phyloP scores from a whole-genome alignment of 2,329 filamentous ascomycete genomes.

The Neofusicoccum umdonicola region DNA sequence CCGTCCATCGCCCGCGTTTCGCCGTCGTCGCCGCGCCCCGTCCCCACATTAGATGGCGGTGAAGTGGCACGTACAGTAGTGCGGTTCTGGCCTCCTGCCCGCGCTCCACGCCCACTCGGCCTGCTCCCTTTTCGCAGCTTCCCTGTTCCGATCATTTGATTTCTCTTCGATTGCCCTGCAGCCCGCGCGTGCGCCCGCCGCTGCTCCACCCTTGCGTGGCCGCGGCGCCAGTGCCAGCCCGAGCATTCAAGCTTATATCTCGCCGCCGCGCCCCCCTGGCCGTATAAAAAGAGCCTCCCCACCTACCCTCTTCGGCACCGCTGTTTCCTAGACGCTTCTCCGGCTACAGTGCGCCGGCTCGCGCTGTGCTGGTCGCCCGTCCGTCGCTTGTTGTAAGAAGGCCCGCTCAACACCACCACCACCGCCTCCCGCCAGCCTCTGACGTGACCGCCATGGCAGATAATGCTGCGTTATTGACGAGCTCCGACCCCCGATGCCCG shows the following conservation, averaged over 20 bases:
- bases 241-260: slow-evolving; percentile 10
- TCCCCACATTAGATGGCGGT: slow-evolving; percentile 17
- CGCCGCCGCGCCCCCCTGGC: background rate
- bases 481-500: slow-evolving; percentile 9
- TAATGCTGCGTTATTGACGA: slow-evolving; percentile 5
- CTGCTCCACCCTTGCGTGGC: background rate
- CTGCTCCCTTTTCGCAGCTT: background rate
- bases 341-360: slow-evolving; percentile 15
- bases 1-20: slow-evolving; percentile 5
- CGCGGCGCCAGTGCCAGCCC: background rate
- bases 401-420: too few relatives aligned
- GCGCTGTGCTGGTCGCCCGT: slow-evolving; percentile 7
- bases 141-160: slow-evolving; percentile 14
- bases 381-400: background rate
- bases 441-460: background rate
- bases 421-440: background rate
- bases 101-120: background rate
- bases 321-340: background rate
- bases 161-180: slow-evolving; percentile 8
- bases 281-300: background rate
- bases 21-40: slow-evolving; percentile 3
- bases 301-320: slow-evolving; percentile 6
- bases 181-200: slow-evolving; percentile 1
- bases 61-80: slow-evolving; percentile 6
- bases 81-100: background rate